These are phyloP conservation scores for Penicillium sp. DNA, from an alignment of 2,329 filamentous ascomycete species.

Conservation along the genomic window DNA sequence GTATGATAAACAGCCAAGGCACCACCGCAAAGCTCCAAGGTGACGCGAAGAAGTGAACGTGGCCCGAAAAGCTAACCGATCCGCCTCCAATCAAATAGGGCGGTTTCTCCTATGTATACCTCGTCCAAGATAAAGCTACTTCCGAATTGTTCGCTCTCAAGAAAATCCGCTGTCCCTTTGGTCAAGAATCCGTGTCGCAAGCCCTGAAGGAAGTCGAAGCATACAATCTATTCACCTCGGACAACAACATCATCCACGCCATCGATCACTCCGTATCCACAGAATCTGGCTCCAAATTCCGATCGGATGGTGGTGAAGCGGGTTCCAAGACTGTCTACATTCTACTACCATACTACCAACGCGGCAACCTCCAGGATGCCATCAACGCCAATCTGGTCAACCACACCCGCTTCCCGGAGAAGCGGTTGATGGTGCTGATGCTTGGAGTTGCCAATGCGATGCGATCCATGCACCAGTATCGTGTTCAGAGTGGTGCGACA, in stretches of 20 bases:
- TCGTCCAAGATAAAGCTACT: conserved; percentile 85
- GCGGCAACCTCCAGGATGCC: conserved; percentile 94
- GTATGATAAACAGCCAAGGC: conserved; percentile 47
- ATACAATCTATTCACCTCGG: conserved; percentile 82
- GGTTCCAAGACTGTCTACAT: conserved; percentile 94
- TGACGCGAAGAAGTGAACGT: conserved; percentile 3
- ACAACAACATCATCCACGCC: conserved; percentile 81
- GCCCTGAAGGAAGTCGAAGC: conserved; percentile 97
- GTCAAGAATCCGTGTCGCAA: conserved; percentile 89
- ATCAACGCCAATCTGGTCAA: conserved; percentile 99
- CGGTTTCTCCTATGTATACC: conserved; percentile 98
- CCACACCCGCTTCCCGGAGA: conserved; percentile 84
- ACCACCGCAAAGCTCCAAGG: neutral
- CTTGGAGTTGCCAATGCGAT: conserved; percentile 87
- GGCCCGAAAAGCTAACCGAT: conserved; percentile 8
- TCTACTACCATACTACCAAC: conserved; percentile 87
- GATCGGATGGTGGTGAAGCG: conserved; percentile 57
- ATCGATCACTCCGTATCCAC: conserved; percentile 79
- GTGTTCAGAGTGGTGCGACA: conserved; percentile 58
- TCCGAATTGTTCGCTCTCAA: conserved; percentile 91
- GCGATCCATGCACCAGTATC: conserved; percentile 88
- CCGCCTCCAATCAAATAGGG: conserved; percentile 56
- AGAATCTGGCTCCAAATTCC: conserved; percentile 60
- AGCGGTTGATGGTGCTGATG: conserved; percentile 83
- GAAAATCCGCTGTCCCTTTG: conserved; percentile 98